Base-by-base conservation (phyloP, 495 filamentous ascomycete species). In the Cladorrhinum samala region DNA sequence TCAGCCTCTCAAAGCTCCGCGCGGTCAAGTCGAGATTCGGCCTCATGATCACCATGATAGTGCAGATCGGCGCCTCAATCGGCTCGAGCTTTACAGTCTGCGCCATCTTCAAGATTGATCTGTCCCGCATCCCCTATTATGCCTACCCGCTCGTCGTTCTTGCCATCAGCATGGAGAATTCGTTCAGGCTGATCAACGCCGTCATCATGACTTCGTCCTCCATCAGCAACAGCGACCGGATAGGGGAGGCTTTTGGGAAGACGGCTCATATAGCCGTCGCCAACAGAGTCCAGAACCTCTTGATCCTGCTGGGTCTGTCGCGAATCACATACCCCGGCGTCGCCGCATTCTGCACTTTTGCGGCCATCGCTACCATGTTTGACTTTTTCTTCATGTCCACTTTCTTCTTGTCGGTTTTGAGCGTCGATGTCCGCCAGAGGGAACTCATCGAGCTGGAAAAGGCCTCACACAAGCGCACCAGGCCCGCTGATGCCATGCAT, bases 361-460 rank as follows among this genome's bases (percentile, higher is more conserved):
- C 81, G 5, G 82, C 79, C 14, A 76, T 89, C 46, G 86, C 85
- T 2, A 73, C 85, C 27, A 61, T 83, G 16, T 80, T 88, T 60
- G 86, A 89, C 64, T 86, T 82, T 58, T 74, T 86, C 47, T 86
- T 83, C 57, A 73, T 87, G 30, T 68, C 86, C 14, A 88, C 84
- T 3, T 88, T 86, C 67, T 87, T 89, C 60, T 72, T 86, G 16
- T 76, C 84, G 4, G 84, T 89, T 36, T 72, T 89, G 18, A 88
- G 83, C 58, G 81, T 89, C 50, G 86, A 89, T 53, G 82, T 89
- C 18, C 79, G 79, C 3, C 77, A 86, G 55, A 76, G 83, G 45
- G 86, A 88, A 70, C 73, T 89, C 0, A 69, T 68, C 24, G 74
- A 77, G 47, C 60, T 78, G 16, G 75, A 73, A 18, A 78, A 72